Conservation (phyloP, 2,329 filamentous ascomycete species). For the Aspergillus arachidicola region DNA sequence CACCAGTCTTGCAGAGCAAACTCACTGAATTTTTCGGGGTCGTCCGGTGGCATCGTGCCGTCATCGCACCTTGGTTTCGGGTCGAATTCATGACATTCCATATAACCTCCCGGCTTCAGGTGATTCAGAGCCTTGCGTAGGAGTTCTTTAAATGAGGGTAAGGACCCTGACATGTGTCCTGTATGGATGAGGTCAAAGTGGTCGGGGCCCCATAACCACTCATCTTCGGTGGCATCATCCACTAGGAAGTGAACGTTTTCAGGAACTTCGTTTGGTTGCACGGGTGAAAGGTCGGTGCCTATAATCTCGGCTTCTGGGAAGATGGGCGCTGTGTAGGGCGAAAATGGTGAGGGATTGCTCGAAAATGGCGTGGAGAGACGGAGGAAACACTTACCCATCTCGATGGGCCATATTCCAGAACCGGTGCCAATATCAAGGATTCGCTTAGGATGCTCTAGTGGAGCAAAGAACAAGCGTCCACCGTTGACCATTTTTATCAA, state of each 20-base stretch:
- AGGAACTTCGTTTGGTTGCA: conserved; percentile 67
- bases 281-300: conserved; percentile 69
- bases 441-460: conserved; percentile 47
- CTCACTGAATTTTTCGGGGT: conserved; percentile 37
- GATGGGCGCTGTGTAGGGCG: conserved; percentile 28
- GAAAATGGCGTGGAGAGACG: not conserved
- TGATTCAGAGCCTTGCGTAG: conserved; percentile 56
- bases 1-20: conserved; percentile 54
- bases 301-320: conserved; percentile 63
- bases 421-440: conserved; percentile 64
- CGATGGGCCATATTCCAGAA: conserved; percentile 69
- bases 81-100: conserved; percentile 49
- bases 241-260: conserved; percentile 75
- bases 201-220: conserved; percentile 58
- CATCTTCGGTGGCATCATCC: conserved; percentile 65
- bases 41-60: conserved; percentile 53
- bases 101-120: conserved; percentile 59
- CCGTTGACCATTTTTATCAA: conserved; percentile 53
- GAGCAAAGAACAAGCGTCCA: conserved; percentile 50
- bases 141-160: conserved; percentile 59
- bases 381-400: conserved; percentile 54
- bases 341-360: conserved; percentile 10
- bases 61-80: conserved; percentile 56
- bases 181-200: conserved; percentile 64
- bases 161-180: conserved; percentile 59